Conservation (phyloP, 805 yeast genomes). For the Dipodascus albidus region DNA sequence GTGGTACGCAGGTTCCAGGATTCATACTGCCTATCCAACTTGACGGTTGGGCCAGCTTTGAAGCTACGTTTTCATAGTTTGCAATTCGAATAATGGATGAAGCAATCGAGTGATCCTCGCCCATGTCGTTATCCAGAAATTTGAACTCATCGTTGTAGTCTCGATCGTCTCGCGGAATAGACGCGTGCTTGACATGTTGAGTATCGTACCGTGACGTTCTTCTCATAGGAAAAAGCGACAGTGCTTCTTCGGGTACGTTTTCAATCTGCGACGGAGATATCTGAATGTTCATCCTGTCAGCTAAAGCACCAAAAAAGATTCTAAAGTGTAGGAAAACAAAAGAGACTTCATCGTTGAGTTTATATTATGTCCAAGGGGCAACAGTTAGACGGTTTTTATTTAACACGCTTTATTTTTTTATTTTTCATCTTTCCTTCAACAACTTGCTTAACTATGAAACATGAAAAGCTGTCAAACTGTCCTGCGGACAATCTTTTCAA, state of each 20-base stretch:
- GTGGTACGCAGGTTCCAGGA: not conserved
- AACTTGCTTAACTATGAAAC: not conserved
- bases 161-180: not conserved
- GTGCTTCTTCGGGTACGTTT: not conserved
- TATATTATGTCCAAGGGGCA: not conserved
- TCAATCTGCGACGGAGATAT: conserved; percentile 1
- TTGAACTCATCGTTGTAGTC: not conserved
- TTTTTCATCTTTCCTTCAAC: not conserved
- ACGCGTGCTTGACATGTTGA: not conserved
- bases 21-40: not conserved
- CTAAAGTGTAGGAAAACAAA: not conserved
- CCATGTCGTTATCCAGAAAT: not conserved
- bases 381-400: not conserved
- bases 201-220: no score
- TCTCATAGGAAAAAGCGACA: not conserved
- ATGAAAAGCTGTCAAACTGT: not conserved
- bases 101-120: not conserved
- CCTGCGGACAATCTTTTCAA: not conserved
- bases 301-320: not conserved
- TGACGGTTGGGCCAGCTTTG: not conserved
- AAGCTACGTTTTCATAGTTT: not conserved
- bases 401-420: not conserved
- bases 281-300: not conserved
- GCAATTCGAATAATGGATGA: not conserved
- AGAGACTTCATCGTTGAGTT: not conserved